Base-by-base conservation (phyloP, 108 stramenopile genomes). In the Nannochloropsis salina region DNA sequence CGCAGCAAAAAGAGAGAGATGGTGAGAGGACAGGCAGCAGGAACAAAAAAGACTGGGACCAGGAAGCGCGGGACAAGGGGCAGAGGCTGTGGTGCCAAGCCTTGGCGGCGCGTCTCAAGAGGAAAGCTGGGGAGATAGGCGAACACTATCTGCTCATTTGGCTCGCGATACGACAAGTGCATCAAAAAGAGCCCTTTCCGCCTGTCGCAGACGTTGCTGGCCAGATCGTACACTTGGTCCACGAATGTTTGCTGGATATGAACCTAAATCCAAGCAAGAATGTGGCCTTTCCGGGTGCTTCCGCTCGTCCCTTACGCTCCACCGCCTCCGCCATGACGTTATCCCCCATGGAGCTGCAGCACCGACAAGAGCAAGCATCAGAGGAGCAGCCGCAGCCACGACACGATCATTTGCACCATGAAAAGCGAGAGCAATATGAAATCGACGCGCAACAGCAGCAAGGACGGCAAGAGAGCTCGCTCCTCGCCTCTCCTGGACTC, bases 101-200 rank as follows among this genome's bases (percentile, higher is more conserved):
- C 6, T n/a, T 74, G 61, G 15, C 61, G 20, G 61, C 61, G 61
- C 61, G 61, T 74, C 61, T 74, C 61, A 74, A 74, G 6, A 74
- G 44, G 43, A 81, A 87, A 15, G 88, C 87, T 41, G 82, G 42
- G n/a, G 45, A 79, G 84, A 85, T 80, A 9, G 86, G 86, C 41
- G 45, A 85, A 11, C 31, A 80, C 12, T 89, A 90, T 82, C 80
- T 51, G 9, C 44, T 12, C 18, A 42, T 94, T 41, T 98, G 97
- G 97, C 89, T 90, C 44, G 84, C 88, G 40, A 85, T 97, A 22
- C 87, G 91, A 18, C 84, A 81, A 15, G 80, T 94, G 11, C 94
- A 94, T 86, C 92, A 93, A 22, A 83, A 84, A 20, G 96, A 98
- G 81, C 93, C 96, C 0, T 94, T 94, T 87, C 93, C 94, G 2